Percentiles rank a stretch among this genome's conserved stretches.
Evolutionary conservation across 495 filamentous ascomycete genomes (phyloP).

Genomic region (Xylaria flabelliformis): DNA sequence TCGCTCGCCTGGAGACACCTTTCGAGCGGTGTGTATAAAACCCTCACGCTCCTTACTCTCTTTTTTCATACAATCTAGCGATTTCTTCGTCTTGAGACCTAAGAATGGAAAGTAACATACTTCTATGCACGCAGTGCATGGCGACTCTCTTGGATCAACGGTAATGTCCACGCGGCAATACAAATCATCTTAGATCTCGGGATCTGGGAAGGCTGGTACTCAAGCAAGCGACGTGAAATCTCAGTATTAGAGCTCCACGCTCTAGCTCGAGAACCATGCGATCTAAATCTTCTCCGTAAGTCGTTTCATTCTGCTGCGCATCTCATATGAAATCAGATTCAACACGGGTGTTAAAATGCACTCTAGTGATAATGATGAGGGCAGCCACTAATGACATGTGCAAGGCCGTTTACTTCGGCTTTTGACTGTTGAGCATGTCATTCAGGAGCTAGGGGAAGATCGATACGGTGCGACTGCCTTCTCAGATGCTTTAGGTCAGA

Average conservation of each 20-base stretch:
- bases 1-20: conserved; percentile 24
- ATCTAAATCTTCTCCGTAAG: conserved; percentile 27
- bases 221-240: conserved; percentile 16
- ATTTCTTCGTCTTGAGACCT: no score
- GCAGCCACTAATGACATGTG: background rate
- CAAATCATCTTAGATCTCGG: conserved; percentile 25
- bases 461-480: conserved; percentile 22
- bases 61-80: no score
- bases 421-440: conserved; percentile 16
- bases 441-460: conserved; percentile 26
- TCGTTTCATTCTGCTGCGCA: background rate
- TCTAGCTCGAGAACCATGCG: conserved; percentile 19
- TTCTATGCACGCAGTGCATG: background rate
- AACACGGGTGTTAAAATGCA: background rate
- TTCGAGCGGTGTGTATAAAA: conserved; percentile 14
- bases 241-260: conserved; percentile 22
- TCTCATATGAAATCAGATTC: background rate
- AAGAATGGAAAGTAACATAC: no score
- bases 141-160: conserved; percentile 19
- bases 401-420: conserved; percentile 28
- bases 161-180: conserved; percentile 4
- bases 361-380: background rate
- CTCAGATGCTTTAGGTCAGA: conserved; percentile 14
- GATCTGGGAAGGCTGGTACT: conserved; percentile 25
- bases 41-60: no score